phyloP scores from a whole-genome alignment of 2,329 filamentous ascomycete genomes.

The Fusarium chuoi region DNA sequence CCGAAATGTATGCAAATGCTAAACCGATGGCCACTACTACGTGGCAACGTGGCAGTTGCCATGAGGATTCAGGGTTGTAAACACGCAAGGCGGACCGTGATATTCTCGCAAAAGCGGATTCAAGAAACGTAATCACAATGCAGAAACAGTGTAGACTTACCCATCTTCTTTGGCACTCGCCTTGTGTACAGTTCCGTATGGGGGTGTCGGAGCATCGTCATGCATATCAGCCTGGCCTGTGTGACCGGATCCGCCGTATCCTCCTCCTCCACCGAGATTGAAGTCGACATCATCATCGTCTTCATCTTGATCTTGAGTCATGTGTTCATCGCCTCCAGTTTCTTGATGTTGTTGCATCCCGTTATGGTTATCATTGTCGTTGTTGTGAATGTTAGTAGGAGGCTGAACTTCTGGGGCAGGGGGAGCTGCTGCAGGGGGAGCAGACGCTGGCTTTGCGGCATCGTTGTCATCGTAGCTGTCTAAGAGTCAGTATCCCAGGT shows the following conservation, averaged over 20 bases:
- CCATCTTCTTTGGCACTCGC: constrained; percentile 71
- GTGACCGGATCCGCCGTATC: constrained; percentile 44
- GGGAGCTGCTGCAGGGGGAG: constrained; percentile 42
- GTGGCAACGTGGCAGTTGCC: constrained; percentile 28
- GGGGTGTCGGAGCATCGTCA: constrained; percentile 47
- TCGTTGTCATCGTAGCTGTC: constrained; percentile 74
- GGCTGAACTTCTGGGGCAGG: constrained; percentile 43
- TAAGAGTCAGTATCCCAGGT: constrained; percentile 5
- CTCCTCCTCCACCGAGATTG: constrained; percentile 61
- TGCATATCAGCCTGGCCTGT: constrained; percentile 43
- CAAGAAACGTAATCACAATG: constrained; percentile 39
- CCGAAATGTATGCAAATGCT: constrained; percentile 36
- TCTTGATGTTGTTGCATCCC: constrained; percentile 37
- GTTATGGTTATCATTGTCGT: constrained; percentile 39
- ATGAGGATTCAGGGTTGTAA: constrained; percentile 30
- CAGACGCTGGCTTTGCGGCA: constrained; percentile 54
- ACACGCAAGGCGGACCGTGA: constrained; percentile 22
- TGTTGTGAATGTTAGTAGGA: constrained; percentile 40
- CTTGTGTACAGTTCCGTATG: constrained; percentile 56
- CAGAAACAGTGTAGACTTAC: constrained; percentile 49
- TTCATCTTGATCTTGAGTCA: constrained; percentile 58
- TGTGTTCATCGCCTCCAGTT: constrained; percentile 52
- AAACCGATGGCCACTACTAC: constrained; percentile 35
- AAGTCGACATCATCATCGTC: constrained; percentile 70
- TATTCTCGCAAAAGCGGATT: constrained; percentile 15